Evolutionary conservation across 2,329 filamentous ascomycete genomes (phyloP).

Genomic region (Cladosporium halotolerans): DNA sequence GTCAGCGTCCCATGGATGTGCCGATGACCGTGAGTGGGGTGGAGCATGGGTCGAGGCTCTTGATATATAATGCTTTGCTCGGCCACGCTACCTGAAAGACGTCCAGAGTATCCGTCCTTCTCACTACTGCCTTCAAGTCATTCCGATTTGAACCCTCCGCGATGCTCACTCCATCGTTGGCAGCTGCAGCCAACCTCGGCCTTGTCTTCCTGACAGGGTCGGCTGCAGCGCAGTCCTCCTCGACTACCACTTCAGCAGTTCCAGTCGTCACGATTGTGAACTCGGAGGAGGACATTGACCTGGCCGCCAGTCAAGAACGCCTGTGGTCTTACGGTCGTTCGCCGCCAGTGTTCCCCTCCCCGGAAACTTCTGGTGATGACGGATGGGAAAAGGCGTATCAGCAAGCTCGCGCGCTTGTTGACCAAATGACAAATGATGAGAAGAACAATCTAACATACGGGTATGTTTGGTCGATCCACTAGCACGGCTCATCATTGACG

Average conservation of each 20-base stretch:
- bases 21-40: too few species aligned
- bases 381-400: conserved; percentile 32
- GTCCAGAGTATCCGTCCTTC: too few species aligned
- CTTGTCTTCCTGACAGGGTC: conserved; percentile 4
- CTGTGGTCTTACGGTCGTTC: conserved; percentile 27
- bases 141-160: background rate
- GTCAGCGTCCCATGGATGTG: too few species aligned
- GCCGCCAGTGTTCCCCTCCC: conserved; percentile 23
- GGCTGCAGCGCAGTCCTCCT: background rate
- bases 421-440: conserved; percentile 30
- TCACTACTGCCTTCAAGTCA: too few species aligned
- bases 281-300: conserved; percentile 4
- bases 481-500: background rate
- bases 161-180: conserved; percentile 6
- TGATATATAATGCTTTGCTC: too few species aligned
- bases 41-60: too few species aligned
- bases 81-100: too few species aligned
- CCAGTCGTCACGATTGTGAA: background rate
- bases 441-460: conserved; percentile 32
- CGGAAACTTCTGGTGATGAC: conserved; percentile 21
- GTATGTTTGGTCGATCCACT: conserved; percentile 26
- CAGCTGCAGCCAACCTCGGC: conserved; percentile 3
- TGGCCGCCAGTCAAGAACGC: conserved; percentile 19
- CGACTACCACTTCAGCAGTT: background rate
- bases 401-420: conserved; percentile 27